These are phyloP conservation scores for Xylaria cubensis DNA, from an alignment of 495 filamentous ascomycete species.

Conservation along the genomic window DNA sequence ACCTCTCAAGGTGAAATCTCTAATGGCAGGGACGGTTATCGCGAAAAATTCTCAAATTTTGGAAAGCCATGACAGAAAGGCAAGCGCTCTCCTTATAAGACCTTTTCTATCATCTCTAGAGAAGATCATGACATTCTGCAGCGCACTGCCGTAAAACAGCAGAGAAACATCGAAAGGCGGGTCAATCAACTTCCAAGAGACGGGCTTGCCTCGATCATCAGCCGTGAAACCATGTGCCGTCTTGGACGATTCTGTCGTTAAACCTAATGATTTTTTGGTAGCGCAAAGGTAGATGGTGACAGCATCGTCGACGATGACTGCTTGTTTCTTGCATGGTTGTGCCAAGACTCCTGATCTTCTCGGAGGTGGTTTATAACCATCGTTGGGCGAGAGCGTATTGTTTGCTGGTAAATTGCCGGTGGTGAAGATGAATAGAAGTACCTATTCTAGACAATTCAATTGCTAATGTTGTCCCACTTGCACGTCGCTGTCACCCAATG, in stretches of 20 bases:
- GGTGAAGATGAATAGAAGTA: neutral
- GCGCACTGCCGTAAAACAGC: constrained; percentile 27
- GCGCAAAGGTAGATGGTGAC: neutral
- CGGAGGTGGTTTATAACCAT: constrained; percentile 21
- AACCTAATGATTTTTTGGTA: neutral
- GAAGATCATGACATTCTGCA: neutral
- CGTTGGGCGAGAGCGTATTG: neutral
- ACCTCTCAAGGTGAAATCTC: constrained; percentile 13
- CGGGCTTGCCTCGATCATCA: constrained; percentile 19
- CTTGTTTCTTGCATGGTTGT: constrained; percentile 3
- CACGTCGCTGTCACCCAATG: neutral
- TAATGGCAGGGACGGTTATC: neutral
- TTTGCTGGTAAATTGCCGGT: neutral
- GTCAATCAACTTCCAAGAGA: constrained; percentile 19
- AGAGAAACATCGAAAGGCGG: constrained; percentile 12
- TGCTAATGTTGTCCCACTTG: neutral
- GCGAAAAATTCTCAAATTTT: no score
- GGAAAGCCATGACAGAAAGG: neutral
- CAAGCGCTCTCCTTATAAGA: constrained; percentile 17
- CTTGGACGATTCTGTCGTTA: neutral
- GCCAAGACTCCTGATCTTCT: constrained; percentile 42
- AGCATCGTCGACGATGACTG: neutral
- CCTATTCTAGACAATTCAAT: neutral
- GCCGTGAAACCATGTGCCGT: constrained; percentile 19
- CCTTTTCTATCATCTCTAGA: neutral